Evolutionary conservation across 768 basidiomycete genomes (phyloP), one percentile per base, ranked within the genome.

Genomic region (Boletus rufocinnamomeus): DNA sequence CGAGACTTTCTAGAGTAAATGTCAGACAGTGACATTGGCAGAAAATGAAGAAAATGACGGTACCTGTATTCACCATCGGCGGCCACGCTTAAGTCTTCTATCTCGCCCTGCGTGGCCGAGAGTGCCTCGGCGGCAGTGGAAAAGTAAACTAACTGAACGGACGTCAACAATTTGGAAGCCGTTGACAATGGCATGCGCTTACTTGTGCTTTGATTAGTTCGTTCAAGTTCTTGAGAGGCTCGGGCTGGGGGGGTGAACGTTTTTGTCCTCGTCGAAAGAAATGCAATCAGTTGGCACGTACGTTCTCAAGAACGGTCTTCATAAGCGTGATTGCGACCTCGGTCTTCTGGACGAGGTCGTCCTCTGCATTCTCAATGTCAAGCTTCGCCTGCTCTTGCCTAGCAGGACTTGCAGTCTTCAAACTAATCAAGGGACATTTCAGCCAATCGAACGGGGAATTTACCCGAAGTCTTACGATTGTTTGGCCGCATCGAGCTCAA

Each of bases 261-360:
- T 4, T 10, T 32, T 11, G n/a, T 28, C 38, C 6, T 23, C 6
- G 41, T 21, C 8, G 9, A 54, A 48, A 10, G 49, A 16, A 38
- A 30, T 7, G 23, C 9, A 44, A 25, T 23, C 4, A 16, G 17
- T 13, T 0, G 9, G 21, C 13, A 79, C 90, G 54, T 63, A 97
- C 95, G 75, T 98, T 98, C 67, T 98, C 96, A 40, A 99, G 82
- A 17, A 98, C 96, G n/a, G 92, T 89, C 80, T 96, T 96, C 95
- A 97, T 96, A 45, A 94, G 82, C 3, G 90, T 91, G 66, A 97
- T 97, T 1, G 95, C 96, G 32, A 95, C 90, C 74, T 99, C 97
- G 25, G 97, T 99, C 80, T 93, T 94, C 72, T 95, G 95, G 6
- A 98, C 97, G 34, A 98, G 84, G 74, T 95, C 93, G 72, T 99